Percentiles rank a stretch among this genome's conserved stretches.
These are phyloP conservation scores for Sporisorium scitamineum DNA, from an alignment of 1,284 basidiomycete genomes.

Conservation along the genomic window DNA sequence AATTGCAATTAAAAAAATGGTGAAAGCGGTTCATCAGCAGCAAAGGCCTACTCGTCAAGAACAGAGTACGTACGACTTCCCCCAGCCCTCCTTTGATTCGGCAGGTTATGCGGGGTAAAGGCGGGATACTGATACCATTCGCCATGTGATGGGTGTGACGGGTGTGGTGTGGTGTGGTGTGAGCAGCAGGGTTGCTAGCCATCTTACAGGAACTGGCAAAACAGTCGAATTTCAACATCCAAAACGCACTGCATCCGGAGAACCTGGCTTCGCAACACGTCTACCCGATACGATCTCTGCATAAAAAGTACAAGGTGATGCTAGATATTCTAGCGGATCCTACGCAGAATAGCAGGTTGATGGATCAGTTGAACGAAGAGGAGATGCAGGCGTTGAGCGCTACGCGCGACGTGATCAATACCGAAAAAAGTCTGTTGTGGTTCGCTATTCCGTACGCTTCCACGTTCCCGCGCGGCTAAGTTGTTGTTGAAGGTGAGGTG, in stretches of 20 bases:
- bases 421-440: conserved; percentile 5
- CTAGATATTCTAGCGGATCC: not conserved
- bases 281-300: not conserved
- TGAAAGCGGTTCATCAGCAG: no score
- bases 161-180: no score
- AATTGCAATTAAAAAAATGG: no score
- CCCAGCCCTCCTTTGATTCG: no score
- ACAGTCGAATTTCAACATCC: not conserved
- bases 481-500: not conserved
- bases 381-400: not conserved
- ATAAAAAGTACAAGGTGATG: not conserved
- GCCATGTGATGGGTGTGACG: no score
- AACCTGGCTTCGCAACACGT: conserved; percentile 15
- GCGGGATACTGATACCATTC: no score
- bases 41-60: no score
- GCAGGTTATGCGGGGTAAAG: no score
- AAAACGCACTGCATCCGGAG: conserved; percentile 17
- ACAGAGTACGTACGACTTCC: no score
- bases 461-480: not conserved
- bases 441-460: conserved; percentile 2
- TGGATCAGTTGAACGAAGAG: not conserved
- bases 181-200: no score
- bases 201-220: no score
- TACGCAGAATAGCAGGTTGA: conserved; percentile 2
- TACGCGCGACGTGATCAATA: not conserved